Conservation (phyloP, 1,139 yeast genomes). For the Yamadazyma sp. region DNA sequence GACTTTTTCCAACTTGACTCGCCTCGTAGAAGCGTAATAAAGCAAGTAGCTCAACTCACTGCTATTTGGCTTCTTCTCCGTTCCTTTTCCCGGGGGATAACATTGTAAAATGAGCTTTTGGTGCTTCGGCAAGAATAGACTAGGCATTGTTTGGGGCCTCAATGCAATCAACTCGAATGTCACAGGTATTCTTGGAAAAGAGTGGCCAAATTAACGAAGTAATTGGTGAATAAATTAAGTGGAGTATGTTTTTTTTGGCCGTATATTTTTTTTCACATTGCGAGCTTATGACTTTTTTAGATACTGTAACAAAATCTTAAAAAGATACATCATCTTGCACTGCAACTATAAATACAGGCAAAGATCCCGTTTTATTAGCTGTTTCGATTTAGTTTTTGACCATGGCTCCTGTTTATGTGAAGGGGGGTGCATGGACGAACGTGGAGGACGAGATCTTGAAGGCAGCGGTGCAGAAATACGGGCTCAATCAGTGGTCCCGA, state of each 20-base stretch:
- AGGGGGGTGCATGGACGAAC: constrained; percentile 90
- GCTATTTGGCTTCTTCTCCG: constrained; percentile 87
- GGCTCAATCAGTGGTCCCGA: constrained; percentile 91
- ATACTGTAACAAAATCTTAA: neutral
- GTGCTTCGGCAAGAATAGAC: constrained; percentile 70
- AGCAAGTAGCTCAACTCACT: constrained; percentile 86
- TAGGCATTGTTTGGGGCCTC: constrained; percentile 12
- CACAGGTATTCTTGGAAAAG: too few species aligned
- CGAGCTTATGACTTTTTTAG: constrained; percentile 4
- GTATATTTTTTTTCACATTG: neutral
- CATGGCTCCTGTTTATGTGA: constrained; percentile 70
- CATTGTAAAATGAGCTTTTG: constrained; percentile 88
- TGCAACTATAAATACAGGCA: too few species aligned
- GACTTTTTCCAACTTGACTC: constrained; percentile 86
- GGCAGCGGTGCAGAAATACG: constrained; percentile 92
- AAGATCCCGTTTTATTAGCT: too few species aligned
- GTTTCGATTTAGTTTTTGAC: too few species aligned
- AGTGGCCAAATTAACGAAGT: neutral
- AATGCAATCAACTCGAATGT: neutral
- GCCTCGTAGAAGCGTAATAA: constrained; percentile 88
- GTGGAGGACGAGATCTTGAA: constrained; percentile 86
- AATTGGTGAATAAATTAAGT: neutral
- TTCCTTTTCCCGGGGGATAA: constrained; percentile 85
- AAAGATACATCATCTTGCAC: too few species aligned
- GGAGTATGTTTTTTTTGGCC: neutral